Conservation (phyloP, 2,329 filamentous ascomycete genomes). For the Colletotrichum lupini region DNA sequence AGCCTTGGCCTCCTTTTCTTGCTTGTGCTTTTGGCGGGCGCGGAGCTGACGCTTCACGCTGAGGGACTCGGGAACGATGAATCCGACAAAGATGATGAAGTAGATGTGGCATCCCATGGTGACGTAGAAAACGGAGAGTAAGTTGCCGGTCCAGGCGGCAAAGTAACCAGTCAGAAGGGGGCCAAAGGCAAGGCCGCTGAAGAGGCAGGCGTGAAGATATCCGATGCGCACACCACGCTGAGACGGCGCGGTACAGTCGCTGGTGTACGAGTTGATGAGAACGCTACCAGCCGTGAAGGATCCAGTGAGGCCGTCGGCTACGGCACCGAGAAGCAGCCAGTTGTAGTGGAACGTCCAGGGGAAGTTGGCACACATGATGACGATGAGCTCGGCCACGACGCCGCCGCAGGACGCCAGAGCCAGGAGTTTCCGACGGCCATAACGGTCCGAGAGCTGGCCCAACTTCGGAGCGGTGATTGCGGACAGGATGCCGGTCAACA, state of each 20-base stretch:
- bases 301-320: conserved; percentile 85
- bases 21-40: conserved; percentile 75
- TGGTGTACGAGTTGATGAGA: conserved; percentile 85
- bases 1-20: conserved; percentile 53
- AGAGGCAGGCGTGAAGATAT: conserved; percentile 90
- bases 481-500: conserved; percentile 81
- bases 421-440: conserved; percentile 82
- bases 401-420: conserved; percentile 80
- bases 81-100: conserved; percentile 78
- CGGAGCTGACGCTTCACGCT: conserved; percentile 76
- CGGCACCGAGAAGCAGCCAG: conserved; percentile 80
- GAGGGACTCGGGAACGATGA: conserved; percentile 86
- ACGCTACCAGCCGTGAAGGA: conserved; percentile 87
- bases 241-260: conserved; percentile 86
- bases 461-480: conserved; percentile 85
- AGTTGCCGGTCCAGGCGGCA: conserved; percentile 78
- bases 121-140: conserved; percentile 88
- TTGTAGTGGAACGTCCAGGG: conserved; percentile 80
- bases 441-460: conserved; percentile 86
- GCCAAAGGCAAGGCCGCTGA: conserved; percentile 87
- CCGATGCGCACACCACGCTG: conserved; percentile 86
- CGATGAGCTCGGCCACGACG: conserved; percentile 78
- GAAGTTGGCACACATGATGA: conserved; percentile 80
- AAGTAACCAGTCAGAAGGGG: conserved; percentile 85
- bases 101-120: conserved; percentile 76